Conservation (phyloP, 805 yeast genomes). For the Ogataea henricii region DNA sequence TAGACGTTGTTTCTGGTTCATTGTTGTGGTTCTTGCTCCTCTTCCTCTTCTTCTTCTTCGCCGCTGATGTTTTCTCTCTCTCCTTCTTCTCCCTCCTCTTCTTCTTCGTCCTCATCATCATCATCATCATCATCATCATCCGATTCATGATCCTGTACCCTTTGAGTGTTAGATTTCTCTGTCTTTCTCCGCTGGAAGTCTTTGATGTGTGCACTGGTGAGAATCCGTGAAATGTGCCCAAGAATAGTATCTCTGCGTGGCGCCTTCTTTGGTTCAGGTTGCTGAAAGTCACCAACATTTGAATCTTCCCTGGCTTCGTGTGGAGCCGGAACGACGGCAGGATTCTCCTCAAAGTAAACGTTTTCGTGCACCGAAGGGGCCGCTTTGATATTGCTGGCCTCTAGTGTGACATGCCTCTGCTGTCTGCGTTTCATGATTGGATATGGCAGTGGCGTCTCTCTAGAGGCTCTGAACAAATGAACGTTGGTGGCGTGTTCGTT, state of each 20-base stretch:
- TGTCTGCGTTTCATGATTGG: slow-evolving; percentile 38
- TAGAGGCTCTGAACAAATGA: slow-evolving; percentile 78
- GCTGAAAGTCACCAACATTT: too few relatives aligned
- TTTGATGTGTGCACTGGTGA: slow-evolving; percentile 77
- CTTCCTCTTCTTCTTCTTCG: background rate
- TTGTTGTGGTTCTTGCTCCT: background rate
- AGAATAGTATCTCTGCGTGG: slow-evolving; percentile 32
- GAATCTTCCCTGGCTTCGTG: background rate
- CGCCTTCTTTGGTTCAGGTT: background rate
- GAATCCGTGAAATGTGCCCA: slow-evolving; percentile 49
- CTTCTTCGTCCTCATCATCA: slow-evolving; percentile 32
- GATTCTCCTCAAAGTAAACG: background rate
- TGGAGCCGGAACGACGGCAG: background rate
- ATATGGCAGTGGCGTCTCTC: slow-evolving; percentile 86
- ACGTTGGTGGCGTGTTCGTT: slow-evolving; percentile 95
- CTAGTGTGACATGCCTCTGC: too few relatives aligned
- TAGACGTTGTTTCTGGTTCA: too few relatives aligned
- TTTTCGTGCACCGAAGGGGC: too few relatives aligned
- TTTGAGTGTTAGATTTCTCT: slow-evolving; percentile 30
- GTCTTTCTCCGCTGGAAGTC: slow-evolving; percentile 74
- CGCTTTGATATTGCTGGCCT: too few relatives aligned
- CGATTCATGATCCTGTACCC: slow-evolving; percentile 20
- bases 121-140: slow-evolving; percentile 24
- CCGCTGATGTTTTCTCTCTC: slow-evolving; percentile 10
- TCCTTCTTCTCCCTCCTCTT: slow-evolving; percentile 30